Base-by-base conservation (phyloP, 2,329 filamentous ascomycete species). In the Fusarium sp. region DNA sequence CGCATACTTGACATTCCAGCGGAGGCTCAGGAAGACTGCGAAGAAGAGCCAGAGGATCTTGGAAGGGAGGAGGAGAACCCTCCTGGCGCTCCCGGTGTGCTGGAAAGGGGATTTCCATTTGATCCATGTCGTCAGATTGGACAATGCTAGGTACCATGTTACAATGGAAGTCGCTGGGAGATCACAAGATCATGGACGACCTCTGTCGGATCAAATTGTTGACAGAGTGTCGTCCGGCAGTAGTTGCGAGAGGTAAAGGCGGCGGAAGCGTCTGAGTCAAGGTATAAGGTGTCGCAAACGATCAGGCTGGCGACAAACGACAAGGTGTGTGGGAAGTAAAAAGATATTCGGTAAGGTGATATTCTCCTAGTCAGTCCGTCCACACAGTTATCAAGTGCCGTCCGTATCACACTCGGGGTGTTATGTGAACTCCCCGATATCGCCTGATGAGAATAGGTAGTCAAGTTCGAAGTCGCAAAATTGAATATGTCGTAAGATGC, bases 21-120 rank as follows among this genome's bases (percentile, higher is more conserved):
- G 84, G 83, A n/a, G 83, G 80, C 70, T 85, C 83, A 58, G 83
- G 85, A 72, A 85, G 82, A 78, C 83, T 87, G 73, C 84, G 80
- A 31, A 88, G 82, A 53, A 85, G 81, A 41, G 85, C 85, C 46
- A 88, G 80, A 55, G 84, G 82, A 71, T 86, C 84, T 65, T 83
- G 81, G 60, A 79, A 79, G 54, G 80, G 77, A 55, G 83, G 80
- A 52, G 74, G 75, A 46, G 76, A 78, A 25, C 70, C 75, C 63
- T 79, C 78, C 62, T 76, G 75, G 61, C 75, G 75, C 62, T 77
- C 75, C 57, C 75, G 75, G 47, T 54, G 64, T 53, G 66, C 65
- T 20, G 66, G 66, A 53, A 71, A 67, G 27, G 74, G 47, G 38
- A 76, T 76, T 63, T 77, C 74, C 74, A 76, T 76, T 63, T 74